These are phyloP conservation scores for Gautieria morchelliformis DNA, from an alignment of 768 basidiomycete genomes.

Conservation along the genomic window DNA sequence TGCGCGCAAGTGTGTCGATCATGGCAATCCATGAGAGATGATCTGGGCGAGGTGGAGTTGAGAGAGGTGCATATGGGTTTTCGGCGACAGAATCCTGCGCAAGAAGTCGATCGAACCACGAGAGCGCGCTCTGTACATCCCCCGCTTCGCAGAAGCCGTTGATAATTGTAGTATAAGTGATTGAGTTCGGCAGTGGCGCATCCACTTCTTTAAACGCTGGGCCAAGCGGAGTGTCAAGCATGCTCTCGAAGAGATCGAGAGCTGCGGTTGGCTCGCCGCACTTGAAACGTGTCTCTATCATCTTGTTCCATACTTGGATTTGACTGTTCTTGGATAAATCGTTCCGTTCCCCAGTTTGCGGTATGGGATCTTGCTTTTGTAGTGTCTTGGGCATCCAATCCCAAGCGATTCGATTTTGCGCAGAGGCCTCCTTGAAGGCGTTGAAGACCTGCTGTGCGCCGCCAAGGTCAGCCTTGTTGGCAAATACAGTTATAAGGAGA, in stretches of 20 bases:
- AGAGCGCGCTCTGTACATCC: slow-evolving; percentile 53
- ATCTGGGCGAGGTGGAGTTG: slow-evolving; percentile 42
- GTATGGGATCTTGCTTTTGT: background rate
- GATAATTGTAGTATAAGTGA: slow-evolving; percentile 58
- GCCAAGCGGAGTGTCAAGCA: slow-evolving; percentile 43
- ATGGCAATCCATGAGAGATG: slow-evolving; percentile 47
- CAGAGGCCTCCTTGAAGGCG: slow-evolving; percentile 39
- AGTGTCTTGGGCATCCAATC: background rate
- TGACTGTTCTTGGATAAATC: slow-evolving; percentile 21
- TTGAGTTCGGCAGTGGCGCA: slow-evolving; percentile 46
- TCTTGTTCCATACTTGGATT: slow-evolving; percentile 57
- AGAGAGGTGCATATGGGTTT: slow-evolving; percentile 34
- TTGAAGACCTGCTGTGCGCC: slow-evolving; percentile 53
- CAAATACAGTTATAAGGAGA: slow-evolving; percentile 50
- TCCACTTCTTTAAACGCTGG: slow-evolving; percentile 27
- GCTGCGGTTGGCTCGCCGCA: slow-evolving; percentile 54
- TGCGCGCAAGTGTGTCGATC: slow-evolving; percentile 42
- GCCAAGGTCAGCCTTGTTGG: slow-evolving; percentile 37
- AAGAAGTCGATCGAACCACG: slow-evolving; percentile 65
- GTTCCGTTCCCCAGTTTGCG: slow-evolving; percentile 9
- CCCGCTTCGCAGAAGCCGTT: slow-evolving; percentile 51
- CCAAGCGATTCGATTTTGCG: slow-evolving; percentile 29
- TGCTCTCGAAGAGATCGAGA: slow-evolving; percentile 54
- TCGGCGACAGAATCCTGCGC: slow-evolving; percentile 25
- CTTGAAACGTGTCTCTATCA: slow-evolving; percentile 68